Conservation (phyloP, 805 yeast species). For the Hanseniaspora mollemarum region DNA sequence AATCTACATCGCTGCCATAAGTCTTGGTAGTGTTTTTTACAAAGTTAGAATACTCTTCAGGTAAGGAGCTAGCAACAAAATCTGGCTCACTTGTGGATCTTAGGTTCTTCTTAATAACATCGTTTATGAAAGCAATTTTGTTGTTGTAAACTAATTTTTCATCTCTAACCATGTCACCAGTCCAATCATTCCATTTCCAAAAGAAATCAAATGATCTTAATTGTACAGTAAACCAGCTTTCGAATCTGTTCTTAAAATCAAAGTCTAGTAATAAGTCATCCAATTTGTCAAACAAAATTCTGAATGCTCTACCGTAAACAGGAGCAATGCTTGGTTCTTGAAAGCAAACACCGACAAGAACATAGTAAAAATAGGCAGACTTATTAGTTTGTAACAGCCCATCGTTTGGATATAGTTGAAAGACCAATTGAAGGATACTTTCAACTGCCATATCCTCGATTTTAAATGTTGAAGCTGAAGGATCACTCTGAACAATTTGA, state of each 20-base stretch:
- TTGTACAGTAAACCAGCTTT: constrained; percentile 90
- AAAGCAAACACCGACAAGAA: constrained; percentile 78
- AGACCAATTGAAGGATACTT: constrained; percentile 63
- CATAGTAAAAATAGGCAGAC: constrained; percentile 64
- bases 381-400: constrained; percentile 28
- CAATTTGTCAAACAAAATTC: constrained; percentile 63
- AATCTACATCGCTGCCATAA: constrained; percentile 29
- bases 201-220: constrained; percentile 86
- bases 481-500: constrained; percentile 33
- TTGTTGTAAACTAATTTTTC: constrained; percentile 49
- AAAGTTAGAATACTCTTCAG: constrained; percentile 35
- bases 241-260: constrained; percentile 58
- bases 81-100: constrained; percentile 60
- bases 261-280: constrained; percentile 47
- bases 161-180: constrained; percentile 38
- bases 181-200: constrained; percentile 99
- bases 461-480: constrained; percentile 61
- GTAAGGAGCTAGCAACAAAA: constrained; percentile 61
- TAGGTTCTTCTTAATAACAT: constrained; percentile 72
- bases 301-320: constrained; percentile 81
- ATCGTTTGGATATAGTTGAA: constrained; percentile 52
- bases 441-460: constrained; percentile 84
- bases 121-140: constrained; percentile 56
- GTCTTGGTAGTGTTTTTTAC: constrained; percentile 32
- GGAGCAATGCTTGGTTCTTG: constrained; percentile 82